Base-by-base conservation (phyloP, 331 rosid genomes). In the Prunus yedoensis region DNA sequence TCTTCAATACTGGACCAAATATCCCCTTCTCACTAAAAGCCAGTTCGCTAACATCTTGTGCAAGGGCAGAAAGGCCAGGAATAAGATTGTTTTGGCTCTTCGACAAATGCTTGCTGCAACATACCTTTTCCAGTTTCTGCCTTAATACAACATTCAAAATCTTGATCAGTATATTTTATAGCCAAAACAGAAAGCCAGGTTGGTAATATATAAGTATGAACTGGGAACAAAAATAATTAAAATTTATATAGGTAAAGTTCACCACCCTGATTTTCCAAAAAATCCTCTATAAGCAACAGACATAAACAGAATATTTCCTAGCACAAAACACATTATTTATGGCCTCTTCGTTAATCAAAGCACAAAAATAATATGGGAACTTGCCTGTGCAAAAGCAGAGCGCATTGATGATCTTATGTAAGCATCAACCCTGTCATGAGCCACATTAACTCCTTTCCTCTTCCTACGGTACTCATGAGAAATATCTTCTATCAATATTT, bases 301-400 rank as follows among this genome's bases (percentile, higher is more conserved):
- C 66, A 2, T 60, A 60, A 60, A 60, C 13, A 60, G 20, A 60
- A 70, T 12, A 70, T 30, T 53, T 51, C 10, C 35, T 8, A 20
- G 28, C 64, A 69, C 32, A 50, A 70, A 11, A 20, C n/a, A 20
- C 75, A 23, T 23, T 41, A n/a, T 25, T 46, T 68, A 58, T 4
- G 10, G 35, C 75, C 51, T 13, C 60, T 20, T 20, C 38, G 10
- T 56, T 53, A 70, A 53, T 30, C 28, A 13, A 10, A 20, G 13
- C 53, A 27, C 23, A 57, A 21, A 73, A 9, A 17, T 18, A 57
- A 13, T 17, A 45, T 18, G 69, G 25, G 20, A 66, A 94, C 91
- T 87, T 88, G 78, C 99, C 99, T 90, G 97, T 66, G 91, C 87
- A 92, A 94, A 94, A 43, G 97, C 93, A 5, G 89, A 75, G 17